Base-by-base conservation (phyloP, 176 grass and related monocot species). In the Coix lacrymajobi region DNA sequence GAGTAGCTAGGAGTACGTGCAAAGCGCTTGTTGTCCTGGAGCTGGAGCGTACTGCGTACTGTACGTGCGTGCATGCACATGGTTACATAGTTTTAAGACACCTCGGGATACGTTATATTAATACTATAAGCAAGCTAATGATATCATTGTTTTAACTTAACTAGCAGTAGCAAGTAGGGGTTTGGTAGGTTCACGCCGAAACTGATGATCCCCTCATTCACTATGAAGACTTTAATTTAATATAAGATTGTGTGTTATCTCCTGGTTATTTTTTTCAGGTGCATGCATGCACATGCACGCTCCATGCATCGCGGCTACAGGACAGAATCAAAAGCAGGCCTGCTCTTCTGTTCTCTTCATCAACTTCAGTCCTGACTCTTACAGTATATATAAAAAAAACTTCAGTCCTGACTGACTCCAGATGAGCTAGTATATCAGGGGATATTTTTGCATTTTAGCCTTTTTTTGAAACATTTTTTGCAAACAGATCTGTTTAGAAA, bases 141-240 rank as follows among this genome's bases (percentile, higher is more conserved):
- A 81, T 86, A 86, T 73, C 67, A 19, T 73, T 65, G 26, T 80
- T 72, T 80, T 72, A 86, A 73, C 76, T 37, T 14, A 5, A 22
- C 3, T 24, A 73, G 31, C 9, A 58, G 0, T n/a, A n/a, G n/a
- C n/a, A n/a, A n/a, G n/a, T 24, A 58, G 22, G 29, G 16, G 40
- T 62, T 37, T n/a, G 67, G 46, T 49, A 17, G 72, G 74, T 71
- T 45, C 2, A 79, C 26, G 20, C 39, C 83, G 58, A 69, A 77
- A 84, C 34, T 20, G 5, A 4, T 37, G 4, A 33, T 37, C 36
- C 75, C 73, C 41, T 57, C 25, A 40, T 63, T n/a, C n/a, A n/a
- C n/a, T n/a, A n/a, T 33, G 5, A 12, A 56, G 54, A 30, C 64
- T 70, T 71, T 76, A 69, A 44, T 33, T 33, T 33, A 33, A 33